Evolutionary conservation across 1,139 yeast genomes (phyloP).

Genomic region (Magnusiomyces magnusii): DNA sequence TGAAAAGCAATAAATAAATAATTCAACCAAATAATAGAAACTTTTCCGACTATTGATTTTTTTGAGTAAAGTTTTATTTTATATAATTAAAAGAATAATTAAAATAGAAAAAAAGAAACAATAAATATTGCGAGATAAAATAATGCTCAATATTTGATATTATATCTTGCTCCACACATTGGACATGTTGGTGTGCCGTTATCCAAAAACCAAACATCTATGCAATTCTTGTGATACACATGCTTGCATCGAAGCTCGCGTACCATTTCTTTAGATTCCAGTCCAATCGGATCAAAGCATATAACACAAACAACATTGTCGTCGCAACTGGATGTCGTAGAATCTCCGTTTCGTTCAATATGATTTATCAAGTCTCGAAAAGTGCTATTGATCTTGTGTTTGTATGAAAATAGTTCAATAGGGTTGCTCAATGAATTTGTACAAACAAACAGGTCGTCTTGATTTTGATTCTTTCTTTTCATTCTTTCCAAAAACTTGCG

Average conservation of each 20-base stretch:
- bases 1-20: too few species aligned
- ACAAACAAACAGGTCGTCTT: too few species aligned
- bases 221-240: background rate
- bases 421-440: too few species aligned
- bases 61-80: background rate
- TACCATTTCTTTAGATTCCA: background rate
- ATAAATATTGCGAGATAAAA: background rate
- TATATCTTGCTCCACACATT: background rate
- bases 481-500: background rate
- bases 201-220: background rate
- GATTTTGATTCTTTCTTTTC: too few species aligned
- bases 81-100: background rate
- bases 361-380: too few species aligned
- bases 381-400: too few species aligned
- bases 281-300: background rate
- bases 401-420: too few species aligned
- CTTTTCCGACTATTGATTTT: too few species aligned
- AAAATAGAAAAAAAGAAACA: background rate
- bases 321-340: background rate
- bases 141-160: background rate
- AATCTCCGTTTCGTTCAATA: too few species aligned
- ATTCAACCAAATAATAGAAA: too few species aligned
- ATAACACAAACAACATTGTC: background rate
- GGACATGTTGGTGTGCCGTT: background rate
- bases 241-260: background rate